A percentile compares a stretch with the other conserved stretches of the same genome.
Conservation (phyloP, 2,329 filamentous ascomycete genomes). For the Cordyceps pruinosa region DNA sequence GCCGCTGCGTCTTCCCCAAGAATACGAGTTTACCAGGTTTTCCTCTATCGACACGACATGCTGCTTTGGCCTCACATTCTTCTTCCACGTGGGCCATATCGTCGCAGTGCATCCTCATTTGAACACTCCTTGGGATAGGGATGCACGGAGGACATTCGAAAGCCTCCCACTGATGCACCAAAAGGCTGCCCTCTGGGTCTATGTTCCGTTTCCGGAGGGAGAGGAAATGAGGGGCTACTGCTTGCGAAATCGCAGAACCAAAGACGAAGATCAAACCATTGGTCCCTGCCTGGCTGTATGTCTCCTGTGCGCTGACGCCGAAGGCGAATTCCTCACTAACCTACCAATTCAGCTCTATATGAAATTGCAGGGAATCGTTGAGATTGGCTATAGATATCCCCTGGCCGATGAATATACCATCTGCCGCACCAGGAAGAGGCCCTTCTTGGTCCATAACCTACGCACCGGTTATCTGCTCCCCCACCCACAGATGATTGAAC, state of each 20-base stretch:
- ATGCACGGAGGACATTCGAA: neutral
- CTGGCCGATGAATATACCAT: neutral
- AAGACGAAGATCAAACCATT: neutral
- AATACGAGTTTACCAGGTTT: neutral
- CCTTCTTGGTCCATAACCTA: neutral
- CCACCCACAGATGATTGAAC: neutral
- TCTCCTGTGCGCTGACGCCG: neutral
- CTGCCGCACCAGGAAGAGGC: neutral
- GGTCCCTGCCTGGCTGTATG: conserved; percentile 2
- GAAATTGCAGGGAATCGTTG: conserved; percentile 2
- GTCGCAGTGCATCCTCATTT: conserved; percentile 2
- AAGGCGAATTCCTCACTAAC: neutral
- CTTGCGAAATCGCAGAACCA: neutral
- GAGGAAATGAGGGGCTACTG: conserved; percentile 1
- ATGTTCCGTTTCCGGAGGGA: neutral
- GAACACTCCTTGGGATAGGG: neutral
- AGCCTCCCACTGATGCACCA: neutral
- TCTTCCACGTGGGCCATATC: neutral
- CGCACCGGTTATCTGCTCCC: neutral
- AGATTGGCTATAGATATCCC: conserved; percentile 2
- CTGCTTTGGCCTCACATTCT: conserved; percentile 9
- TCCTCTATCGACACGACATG: neutral
- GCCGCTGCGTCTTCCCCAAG: neutral
- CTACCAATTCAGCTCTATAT: neutral
- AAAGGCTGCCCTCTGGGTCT: conserved; percentile 1